A percentile compares a stretch with the other conserved stretches of the same genome.
Conservation (phyloP, 352 stramenopile genomes). For the Phytophthora vignae region DNA sequence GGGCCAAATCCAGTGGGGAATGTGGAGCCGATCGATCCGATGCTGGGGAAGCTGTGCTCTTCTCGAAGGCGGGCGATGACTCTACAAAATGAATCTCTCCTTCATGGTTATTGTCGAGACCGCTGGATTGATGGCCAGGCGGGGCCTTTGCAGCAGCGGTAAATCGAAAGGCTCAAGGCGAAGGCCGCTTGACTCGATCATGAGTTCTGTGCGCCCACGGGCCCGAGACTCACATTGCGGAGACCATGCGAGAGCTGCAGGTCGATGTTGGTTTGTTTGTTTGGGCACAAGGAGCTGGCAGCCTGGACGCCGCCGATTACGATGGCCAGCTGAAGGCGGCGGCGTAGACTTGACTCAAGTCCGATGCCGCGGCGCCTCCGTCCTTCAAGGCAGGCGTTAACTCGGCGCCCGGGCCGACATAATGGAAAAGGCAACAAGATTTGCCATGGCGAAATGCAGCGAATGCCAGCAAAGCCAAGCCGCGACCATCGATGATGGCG, state of each 20-base stretch:
- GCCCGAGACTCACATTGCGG: conserved; percentile 5
- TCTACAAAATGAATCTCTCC: too few species aligned
- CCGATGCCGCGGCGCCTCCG: neutral
- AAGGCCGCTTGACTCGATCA: too few species aligned
- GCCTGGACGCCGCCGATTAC: conserved; percentile 14
- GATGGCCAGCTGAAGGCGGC: neutral
- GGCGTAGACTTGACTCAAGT: conserved; percentile 16
- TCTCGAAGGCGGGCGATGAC: too few species aligned
- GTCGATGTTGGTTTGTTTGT: too few species aligned
- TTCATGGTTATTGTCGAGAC: neutral
- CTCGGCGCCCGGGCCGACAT: conserved; percentile 12
- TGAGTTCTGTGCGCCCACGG: too few species aligned
- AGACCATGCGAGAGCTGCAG: neutral
- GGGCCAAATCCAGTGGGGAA: too few species aligned
- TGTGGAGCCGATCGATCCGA: too few species aligned
- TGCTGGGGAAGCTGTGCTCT: too few species aligned
- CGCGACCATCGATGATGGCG: neutral
- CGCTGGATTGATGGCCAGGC: neutral
- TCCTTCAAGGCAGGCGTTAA: conserved; percentile 25
- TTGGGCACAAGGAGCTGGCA: too few species aligned
- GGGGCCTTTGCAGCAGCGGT: too few species aligned
- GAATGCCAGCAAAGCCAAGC: too few species aligned
- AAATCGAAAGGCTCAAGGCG: neutral
- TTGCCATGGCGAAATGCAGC: conserved; percentile 8
- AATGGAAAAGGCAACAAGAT: conserved; percentile 31